Evolutionary conservation across 2,329 filamentous ascomycete species (phyloP).

Genomic region (Xylaria digitata): DNA sequence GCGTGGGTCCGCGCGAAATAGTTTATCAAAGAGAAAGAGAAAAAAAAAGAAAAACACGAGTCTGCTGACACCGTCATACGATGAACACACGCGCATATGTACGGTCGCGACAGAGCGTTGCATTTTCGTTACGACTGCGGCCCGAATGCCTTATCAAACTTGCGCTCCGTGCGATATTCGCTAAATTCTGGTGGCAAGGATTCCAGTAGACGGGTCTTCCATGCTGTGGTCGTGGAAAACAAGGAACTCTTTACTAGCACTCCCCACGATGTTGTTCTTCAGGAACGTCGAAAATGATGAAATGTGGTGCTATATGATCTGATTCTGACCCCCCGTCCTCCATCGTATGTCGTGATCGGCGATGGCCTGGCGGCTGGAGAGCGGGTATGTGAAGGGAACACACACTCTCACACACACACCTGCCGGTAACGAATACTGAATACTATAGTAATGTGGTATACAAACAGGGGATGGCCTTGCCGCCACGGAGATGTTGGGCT

Average conservation of each 20-base stretch:
- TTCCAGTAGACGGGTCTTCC: background rate
- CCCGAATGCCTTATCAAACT: conserved; percentile 24
- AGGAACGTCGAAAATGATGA: background rate
- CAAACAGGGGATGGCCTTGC: conserved; percentile 20
- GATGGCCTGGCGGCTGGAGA: background rate
- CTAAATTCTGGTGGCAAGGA: conserved; percentile 15
- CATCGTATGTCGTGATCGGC: conserved; percentile 28
- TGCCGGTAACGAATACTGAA: background rate
- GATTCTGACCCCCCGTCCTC: conserved; percentile 22
- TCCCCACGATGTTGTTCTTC: conserved; percentile 3
- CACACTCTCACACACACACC: background rate
- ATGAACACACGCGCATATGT: conserved; percentile 20
- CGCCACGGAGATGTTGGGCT: conserved; percentile 12
- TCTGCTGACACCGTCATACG: conserved; percentile 35
- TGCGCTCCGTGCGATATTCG: conserved; percentile 7
- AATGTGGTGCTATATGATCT: conserved; percentile 35
- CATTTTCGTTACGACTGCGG: conserved; percentile 20
- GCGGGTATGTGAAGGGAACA: conserved; percentile 10
- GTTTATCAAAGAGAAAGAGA: background rate
- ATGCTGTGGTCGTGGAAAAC: background rate
- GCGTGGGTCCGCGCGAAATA: conserved; percentile 1
- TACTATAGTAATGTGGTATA: background rate
- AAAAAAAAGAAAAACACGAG: conserved; percentile 5
- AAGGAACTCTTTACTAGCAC: background rate
- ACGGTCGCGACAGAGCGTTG: conserved; percentile 11